phyloP scores from a whole-genome alignment of 2,329 filamentous ascomycete genomes.

The Phialocephala sp. region DNA sequence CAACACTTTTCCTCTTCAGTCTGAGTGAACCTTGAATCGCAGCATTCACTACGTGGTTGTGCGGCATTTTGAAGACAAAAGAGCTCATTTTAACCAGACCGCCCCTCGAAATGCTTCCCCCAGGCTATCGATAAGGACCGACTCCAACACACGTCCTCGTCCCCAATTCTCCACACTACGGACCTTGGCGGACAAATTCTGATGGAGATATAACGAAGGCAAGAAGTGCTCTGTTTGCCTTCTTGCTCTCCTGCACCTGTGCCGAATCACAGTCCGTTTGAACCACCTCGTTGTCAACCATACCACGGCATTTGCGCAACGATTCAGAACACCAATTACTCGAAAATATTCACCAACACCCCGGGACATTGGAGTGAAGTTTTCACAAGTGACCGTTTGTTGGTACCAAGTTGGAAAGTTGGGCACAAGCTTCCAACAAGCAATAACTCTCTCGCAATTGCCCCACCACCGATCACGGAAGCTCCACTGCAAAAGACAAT shows the following conservation, averaged over 20 bases:
- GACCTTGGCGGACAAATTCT: constrained; percentile 12
- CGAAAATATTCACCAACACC: not conserved
- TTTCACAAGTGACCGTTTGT: not conserved
- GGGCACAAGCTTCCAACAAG: constrained; percentile 12
- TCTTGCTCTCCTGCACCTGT: constrained; percentile 20
- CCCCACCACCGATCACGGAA: constrained; percentile 21
- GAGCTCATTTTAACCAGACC: not conserved
- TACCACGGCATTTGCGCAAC: not conserved
- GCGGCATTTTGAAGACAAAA: constrained; percentile 6
- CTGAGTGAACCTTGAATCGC: not conserved
- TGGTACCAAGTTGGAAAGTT: not conserved
- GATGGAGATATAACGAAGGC: constrained; percentile 29
- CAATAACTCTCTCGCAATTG: not conserved
- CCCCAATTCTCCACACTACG: constrained; percentile 17
- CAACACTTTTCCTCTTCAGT: not conserved
- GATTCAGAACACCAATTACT: not conserved
- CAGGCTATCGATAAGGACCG: constrained; percentile 29
- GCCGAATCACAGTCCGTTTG: not conserved
- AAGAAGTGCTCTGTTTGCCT: constrained; percentile 29
- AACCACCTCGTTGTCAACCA: not conserved
- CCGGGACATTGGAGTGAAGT: not conserved
- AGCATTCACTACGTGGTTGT: not conserved
- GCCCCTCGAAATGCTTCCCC: constrained; percentile 38
- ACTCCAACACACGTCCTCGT: constrained; percentile 12
- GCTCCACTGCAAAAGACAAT: constrained; percentile 8